Percentiles rank a stretch among this genome's conserved stretches.
These are phyloP conservation scores for Bromus sterilis DNA, from an alignment of 176 grass and related monocot species.

Conservation along the genomic window DNA sequence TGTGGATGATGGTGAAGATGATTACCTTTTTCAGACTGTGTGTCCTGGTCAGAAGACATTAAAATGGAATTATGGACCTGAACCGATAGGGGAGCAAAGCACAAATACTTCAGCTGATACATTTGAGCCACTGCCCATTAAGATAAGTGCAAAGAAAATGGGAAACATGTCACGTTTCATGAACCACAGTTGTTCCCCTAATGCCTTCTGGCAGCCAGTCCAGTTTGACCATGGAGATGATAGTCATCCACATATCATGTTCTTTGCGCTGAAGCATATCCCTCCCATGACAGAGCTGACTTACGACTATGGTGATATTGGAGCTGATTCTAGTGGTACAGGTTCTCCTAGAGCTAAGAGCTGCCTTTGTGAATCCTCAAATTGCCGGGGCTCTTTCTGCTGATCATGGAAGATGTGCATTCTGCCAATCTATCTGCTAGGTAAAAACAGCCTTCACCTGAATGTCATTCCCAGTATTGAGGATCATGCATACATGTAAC, in stretches of 20 bases:
- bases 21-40: constrained; percentile 61
- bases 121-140: constrained; percentile 63
- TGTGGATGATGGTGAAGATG: constrained; percentile 53
- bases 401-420: constrained; percentile 31
- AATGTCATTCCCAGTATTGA: neutral
- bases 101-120: constrained; percentile 32
- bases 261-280: constrained; percentile 93
- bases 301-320: constrained; percentile 68
- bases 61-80: constrained; percentile 81
- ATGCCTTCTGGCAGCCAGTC: constrained; percentile 84
- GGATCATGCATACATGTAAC: neutral
- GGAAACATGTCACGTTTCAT: constrained; percentile 85
- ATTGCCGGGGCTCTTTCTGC: constrained; percentile 60
- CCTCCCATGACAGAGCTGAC: constrained; percentile 91
- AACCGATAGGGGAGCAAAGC: constrained; percentile 56
- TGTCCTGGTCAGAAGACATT: constrained; percentile 61
- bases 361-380: constrained; percentile 65
- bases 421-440: constrained; percentile 8
- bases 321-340: constrained; percentile 22
- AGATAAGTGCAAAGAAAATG: constrained; percentile 73
- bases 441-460: neutral
- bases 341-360: constrained; percentile 44
- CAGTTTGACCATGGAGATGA: constrained; percentile 76
- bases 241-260: constrained; percentile 74
- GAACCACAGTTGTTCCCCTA: constrained; percentile 86